These are phyloP conservation scores for Elongisporangium senticosum DNA, from an alignment of 352 stramenopile species.

Conservation along the genomic window DNA sequence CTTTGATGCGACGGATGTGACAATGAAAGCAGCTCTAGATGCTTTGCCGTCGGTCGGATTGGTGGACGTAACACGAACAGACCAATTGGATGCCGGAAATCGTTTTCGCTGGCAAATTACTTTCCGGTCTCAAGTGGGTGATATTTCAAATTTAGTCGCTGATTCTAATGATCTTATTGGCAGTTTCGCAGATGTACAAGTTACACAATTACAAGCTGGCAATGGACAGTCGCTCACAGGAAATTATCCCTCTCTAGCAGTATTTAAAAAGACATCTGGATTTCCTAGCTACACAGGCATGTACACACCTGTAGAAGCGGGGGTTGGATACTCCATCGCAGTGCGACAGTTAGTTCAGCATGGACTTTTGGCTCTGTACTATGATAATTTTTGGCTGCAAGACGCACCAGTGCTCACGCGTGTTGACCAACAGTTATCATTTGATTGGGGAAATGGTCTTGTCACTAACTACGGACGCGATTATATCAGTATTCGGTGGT, in stretches of 20 bases:
- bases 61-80: conserved; percentile 85
- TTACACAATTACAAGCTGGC: conserved; percentile 66
- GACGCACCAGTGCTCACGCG: conserved; percentile 83
- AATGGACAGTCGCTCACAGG: conserved; percentile 71
- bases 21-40: conserved; percentile 89
- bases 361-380: conserved; percentile 90
- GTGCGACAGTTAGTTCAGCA: conserved; percentile 90
- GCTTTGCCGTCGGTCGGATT: conserved; percentile 76
- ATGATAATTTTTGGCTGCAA: conserved; percentile 96
- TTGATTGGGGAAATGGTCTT: conserved; percentile 86
- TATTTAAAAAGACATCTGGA: conserved; percentile 91
- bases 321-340: conserved; percentile 81
- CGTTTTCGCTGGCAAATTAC: conserved; percentile 92
- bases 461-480: conserved; percentile 93
- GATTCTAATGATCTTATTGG: conserved; percentile 47
- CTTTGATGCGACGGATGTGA: conserved; percentile 80
- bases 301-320: conserved; percentile 74
- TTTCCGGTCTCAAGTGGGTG: conserved; percentile 85
- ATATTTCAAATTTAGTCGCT: conserved; percentile 61
- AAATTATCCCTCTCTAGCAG: conserved; percentile 49
- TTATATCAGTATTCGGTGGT: conserved; percentile 94
- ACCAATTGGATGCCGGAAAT: conserved; percentile 69
- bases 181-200: conserved; percentile 39
- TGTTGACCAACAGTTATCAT: conserved; percentile 82
- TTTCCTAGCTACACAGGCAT: conserved; percentile 89